A percentile compares a stretch with the other conserved stretches of the same genome.
These are phyloP conservation scores for Mycothermus thermophilus DNA, from an alignment of 495 filamentous ascomycete species.

Conservation along the genomic window DNA sequence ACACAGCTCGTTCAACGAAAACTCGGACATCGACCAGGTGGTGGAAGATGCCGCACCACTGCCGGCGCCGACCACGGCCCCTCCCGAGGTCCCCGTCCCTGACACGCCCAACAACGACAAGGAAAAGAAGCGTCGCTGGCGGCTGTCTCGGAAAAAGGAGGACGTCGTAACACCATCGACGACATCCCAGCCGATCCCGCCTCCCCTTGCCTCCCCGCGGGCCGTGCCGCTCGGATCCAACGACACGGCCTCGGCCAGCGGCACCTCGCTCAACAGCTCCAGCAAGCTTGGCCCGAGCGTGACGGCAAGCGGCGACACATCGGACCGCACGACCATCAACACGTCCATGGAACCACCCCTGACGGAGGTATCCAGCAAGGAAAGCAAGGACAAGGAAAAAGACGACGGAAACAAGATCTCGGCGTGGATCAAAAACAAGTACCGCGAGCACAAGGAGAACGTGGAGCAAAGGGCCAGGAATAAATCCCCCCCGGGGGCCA, in stretches of 20 bases:
- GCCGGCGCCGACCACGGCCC: constrained; percentile 3
- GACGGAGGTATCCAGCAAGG: constrained; percentile 30
- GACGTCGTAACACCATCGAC: too few relatives aligned
- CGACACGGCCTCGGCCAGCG: constrained; percentile 52
- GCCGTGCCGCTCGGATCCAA: constrained; percentile 43
- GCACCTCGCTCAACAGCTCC: constrained; percentile 51
- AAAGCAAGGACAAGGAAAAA: constrained; percentile 30
- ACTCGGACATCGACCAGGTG: constrained; percentile 59
- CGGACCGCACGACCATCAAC: constrained; percentile 25
- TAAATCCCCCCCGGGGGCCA: constrained; percentile 33
- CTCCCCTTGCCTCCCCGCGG: constrained; percentile 32
- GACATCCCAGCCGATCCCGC: constrained; percentile 15
- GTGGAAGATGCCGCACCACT: constrained; percentile 31
- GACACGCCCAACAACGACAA: constrained; percentile 49
- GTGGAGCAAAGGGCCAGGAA: constrained; percentile 38
- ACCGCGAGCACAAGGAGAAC: constrained; percentile 61
- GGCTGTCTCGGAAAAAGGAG: constrained; percentile 52
- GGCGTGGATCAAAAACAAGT: constrained; percentile 73
- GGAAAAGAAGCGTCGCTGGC: constrained; percentile 61
- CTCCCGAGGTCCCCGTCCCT: constrained; percentile 21
- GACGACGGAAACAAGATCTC: constrained; percentile 47
- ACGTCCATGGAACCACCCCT: constrained; percentile 24
- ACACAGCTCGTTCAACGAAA: constrained; percentile 62
- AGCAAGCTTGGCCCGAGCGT: constrained; percentile 39
- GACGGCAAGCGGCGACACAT: constrained; percentile 41